Percentiles rank a stretch among this genome's conserved stretches.
Evolutionary conservation across 2,329 filamentous ascomycete genomes (phyloP).

Genomic region (Acrodontium crateriforme): DNA sequence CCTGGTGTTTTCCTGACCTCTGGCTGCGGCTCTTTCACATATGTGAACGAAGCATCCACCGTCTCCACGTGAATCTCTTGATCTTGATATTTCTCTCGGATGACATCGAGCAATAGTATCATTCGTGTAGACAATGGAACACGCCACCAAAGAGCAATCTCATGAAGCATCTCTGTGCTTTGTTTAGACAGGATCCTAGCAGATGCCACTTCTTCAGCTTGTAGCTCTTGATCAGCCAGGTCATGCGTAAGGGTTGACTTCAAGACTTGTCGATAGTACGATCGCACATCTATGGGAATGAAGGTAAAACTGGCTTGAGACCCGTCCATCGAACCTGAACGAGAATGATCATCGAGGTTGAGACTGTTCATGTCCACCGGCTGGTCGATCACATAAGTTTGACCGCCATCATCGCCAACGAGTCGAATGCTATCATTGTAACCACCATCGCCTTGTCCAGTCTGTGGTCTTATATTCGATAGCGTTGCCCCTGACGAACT

Average conservation of each 20-base stretch:
- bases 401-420: constrained; percentile 27
- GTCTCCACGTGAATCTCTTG: constrained; percentile 70
- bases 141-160: constrained; percentile 78
- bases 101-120: constrained; percentile 71
- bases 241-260: constrained; percentile 58
- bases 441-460: constrained; percentile 13
- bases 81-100: constrained; percentile 71
- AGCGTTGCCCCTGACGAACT: constrained; percentile 41
- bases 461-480: constrained; percentile 12
- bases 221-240: constrained; percentile 39
- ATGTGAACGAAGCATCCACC: constrained; percentile 69
- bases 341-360: constrained; percentile 40
- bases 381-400: constrained; percentile 49
- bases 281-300: constrained; percentile 70
- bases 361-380: constrained; percentile 54
- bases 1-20: constrained; percentile 46
- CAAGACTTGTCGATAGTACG: constrained; percentile 71
- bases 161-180: constrained; percentile 69
- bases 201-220: constrained; percentile 33
- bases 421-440: constrained; percentile 33
- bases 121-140: constrained; percentile 70
- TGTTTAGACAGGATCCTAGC: constrained; percentile 54
- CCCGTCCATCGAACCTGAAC: constrained; percentile 19
- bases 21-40: constrained; percentile 55
- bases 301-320: constrained; percentile 53